These are phyloP conservation scores for Claviceps sp. DNA, from an alignment of 2,329 filamentous ascomycete genomes.

Conservation along the genomic window DNA sequence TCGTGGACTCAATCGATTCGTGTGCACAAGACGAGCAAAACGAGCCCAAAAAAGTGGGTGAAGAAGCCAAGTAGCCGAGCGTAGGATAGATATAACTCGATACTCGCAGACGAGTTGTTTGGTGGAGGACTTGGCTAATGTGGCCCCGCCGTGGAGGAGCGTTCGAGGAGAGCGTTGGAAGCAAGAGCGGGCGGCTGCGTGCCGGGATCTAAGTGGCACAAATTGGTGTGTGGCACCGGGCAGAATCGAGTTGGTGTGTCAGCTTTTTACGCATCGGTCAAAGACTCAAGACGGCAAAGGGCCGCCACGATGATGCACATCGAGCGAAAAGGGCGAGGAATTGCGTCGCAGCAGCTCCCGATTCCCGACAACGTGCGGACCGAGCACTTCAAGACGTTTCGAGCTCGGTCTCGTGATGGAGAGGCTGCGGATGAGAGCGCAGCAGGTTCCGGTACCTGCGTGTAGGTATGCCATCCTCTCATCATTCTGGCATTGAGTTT, in stretches of 20 bases:
- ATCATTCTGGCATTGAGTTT: background rate
- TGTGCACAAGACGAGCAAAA: slow-evolving; percentile 36
- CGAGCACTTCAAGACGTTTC: background rate
- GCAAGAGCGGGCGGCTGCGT: slow-evolving; percentile 5
- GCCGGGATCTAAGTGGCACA: slow-evolving; percentile 2
- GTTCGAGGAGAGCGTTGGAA: slow-evolving; percentile 4
- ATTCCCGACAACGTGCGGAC: background rate
- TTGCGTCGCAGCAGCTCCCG: background rate
- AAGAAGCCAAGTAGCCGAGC: slow-evolving; percentile 12
- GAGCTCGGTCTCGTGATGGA: background rate
- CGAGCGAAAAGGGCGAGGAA: background rate
- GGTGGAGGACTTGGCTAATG: slow-evolving; percentile 5
- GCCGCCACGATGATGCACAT: background rate
- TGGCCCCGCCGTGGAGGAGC: background rate
- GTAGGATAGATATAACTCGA: slow-evolving; percentile 1
- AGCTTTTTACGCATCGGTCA: too few relatives aligned
- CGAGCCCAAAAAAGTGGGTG: slow-evolving; percentile 50
- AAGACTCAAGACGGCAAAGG: background rate
- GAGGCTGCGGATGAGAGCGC: background rate
- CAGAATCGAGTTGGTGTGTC: too few relatives aligned
- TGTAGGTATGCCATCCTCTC: background rate
- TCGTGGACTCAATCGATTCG: slow-evolving; percentile 19
- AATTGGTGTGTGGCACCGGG: background rate
- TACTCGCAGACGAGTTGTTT: slow-evolving; percentile 5
- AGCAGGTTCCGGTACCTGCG: background rate